A percentile compares a stretch with the other conserved stretches of the same genome.
phyloP scores from a whole-genome alignment of 2,329 filamentous ascomycete species.

The Incumbomyces delicatus region DNA sequence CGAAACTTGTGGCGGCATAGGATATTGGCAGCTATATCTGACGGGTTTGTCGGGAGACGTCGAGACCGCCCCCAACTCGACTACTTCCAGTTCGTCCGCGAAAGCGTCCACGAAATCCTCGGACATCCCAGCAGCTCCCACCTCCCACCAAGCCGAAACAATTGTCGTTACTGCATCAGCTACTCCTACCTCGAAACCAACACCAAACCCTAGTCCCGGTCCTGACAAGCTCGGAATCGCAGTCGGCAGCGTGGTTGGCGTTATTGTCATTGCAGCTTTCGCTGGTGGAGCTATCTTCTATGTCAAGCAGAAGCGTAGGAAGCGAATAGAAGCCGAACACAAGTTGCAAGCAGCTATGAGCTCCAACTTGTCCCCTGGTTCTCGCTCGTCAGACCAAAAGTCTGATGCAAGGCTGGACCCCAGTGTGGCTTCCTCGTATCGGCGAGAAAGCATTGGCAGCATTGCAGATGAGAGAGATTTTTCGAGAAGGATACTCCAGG shows the following conservation, averaged over 20 bases:
- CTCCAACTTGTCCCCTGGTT: constrained; percentile 57
- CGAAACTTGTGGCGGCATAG: constrained; percentile 59
- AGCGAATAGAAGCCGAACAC: constrained; percentile 74
- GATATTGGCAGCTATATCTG: constrained; percentile 42
- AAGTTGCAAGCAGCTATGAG: constrained; percentile 70
- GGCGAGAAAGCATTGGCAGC: constrained; percentile 84
- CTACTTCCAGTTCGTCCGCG: constrained; percentile 31
- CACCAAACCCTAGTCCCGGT: constrained; percentile 27
- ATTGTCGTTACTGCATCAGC: constrained; percentile 27
- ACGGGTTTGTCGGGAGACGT: constrained; percentile 38
- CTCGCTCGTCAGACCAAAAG: constrained; percentile 52
- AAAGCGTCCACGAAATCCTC: too few species aligned
- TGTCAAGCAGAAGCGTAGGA: constrained; percentile 64
- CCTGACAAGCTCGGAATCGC: constrained; percentile 77
- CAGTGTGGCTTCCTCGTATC: constrained; percentile 62
- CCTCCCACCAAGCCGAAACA: constrained; percentile 24
- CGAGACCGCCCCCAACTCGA: constrained; percentile 19
- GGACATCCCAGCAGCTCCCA: constrained; percentile 33
- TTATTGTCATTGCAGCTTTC: constrained; percentile 58
- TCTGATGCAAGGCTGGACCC: constrained; percentile 83
- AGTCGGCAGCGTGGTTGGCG: constrained; percentile 76
- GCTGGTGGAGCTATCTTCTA: constrained; percentile 63
- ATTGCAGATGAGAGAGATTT: constrained; percentile 97
- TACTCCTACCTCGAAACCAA: constrained; percentile 19
- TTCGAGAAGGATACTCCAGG: constrained; percentile 89